Base-by-base conservation (phyloP, 805 yeast species). In the Babjeviella inositovora region DNA sequence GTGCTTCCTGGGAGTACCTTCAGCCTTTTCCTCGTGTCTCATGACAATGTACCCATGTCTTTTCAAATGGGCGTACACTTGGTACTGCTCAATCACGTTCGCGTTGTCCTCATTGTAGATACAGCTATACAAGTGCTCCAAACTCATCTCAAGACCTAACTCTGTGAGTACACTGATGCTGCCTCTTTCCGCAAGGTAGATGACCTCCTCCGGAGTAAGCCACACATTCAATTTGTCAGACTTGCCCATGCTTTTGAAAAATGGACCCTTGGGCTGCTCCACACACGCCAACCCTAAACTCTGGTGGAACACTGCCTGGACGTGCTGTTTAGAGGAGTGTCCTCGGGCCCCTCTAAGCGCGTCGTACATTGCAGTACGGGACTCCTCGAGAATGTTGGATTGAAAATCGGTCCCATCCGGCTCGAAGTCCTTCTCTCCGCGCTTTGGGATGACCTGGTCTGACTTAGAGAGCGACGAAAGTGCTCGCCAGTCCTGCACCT, bases 361-460 rank as follows among this genome's bases (percentile, higher is more conserved):
- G 3, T 53, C 49, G 38, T 65, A 81, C 93, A 85, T 84, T 14
- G 74, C 70, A 15, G 61, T 47, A 25, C 79, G 52, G 7, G 87
- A 68, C 13, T 53, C 53, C 7, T 50, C 47, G 4, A 85, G 52
- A 10, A 51, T 43, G 4, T 39, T 28, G 4, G 36, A 41, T 40
- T 79, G 90, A 5, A 52, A 39, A 5, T 37, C 34, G 0, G 84
- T 71, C 1, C 80, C 82, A 39, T 75, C 87, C 0, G 92, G 93
- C 29, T 71, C 93, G 33, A 70, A 77, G 33, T 80, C 93, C 41
- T 85, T 85, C 27, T 70, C 84, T 2, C 94, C 93, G 29, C 87
- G 51, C 32, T 70, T 75, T 3, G 85, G 85, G 2, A 72, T 30
- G n/a, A n/a, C n/a, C n/a, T n/a, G n/a, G n/a, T n/a, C n/a, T n/a